Base-by-base conservation (phyloP, 352 stramenopile species). In the Thalassiosira hispida region DNA sequence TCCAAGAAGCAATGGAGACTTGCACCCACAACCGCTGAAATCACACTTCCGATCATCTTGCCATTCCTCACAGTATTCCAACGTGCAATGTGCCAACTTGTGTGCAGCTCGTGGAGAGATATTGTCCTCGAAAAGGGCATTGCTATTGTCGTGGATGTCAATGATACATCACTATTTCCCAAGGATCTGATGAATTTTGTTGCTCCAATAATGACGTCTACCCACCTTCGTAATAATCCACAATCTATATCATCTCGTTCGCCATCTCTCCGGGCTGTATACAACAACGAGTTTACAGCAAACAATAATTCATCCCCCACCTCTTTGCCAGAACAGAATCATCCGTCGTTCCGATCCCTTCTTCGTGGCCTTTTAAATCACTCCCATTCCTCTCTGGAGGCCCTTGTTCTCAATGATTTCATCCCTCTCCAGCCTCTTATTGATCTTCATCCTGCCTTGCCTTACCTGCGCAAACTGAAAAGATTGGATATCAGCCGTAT, bases 401-500 rank as follows among this genome's bases (percentile, higher is more conserved):
- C 78, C 35, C 70, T 89, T 9, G 71, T 85, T 23, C 68, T 89
- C 9, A 84, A 77, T 64, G 81, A 82, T 40, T 88, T 83, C 65
- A 12, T 51, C 12, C 47, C 74, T 29, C 64, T 90, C 12, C 16
- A 73, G 42, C 72, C 72, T 16, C 35, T 57, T 9, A 51, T 86
- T 1, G 85, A 89, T 69, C 51, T 91, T 9, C 73, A 89, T 64
- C 69, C 72, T n/a, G 62, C 81, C 0, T 66, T 89, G 59, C 81
- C 81, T 6, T 56, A 86, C 66, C 46, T 91, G 25, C 40, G 68
- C 29, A 89, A 88, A 55, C 60, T 89, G 11, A 55, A 69, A 47
- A 46, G 53, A 29, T 47, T 91, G 2, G 81, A 91, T 56, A 75
- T 91, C 16, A 86, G 74, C 35, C 67, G 79, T 9, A 85, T 85